These are phyloP conservation scores for Oxytropis ochrocephala DNA, from an alignment of 306 rosid genomes.

Conservation along the genomic window DNA sequence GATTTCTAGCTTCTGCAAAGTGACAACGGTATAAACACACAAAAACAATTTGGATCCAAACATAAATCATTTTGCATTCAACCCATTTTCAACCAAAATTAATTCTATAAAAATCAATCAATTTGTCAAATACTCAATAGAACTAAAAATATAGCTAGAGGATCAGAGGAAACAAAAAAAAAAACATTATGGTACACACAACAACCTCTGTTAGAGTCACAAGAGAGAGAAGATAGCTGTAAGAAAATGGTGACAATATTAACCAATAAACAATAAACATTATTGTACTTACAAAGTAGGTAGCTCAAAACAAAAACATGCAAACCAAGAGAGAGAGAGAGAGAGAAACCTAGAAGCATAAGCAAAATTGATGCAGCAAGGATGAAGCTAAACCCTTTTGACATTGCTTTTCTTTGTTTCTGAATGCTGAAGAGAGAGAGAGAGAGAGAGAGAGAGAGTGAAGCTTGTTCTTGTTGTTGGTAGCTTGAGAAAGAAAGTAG, in stretches of 20 bases:
- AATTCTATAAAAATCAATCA: no score
- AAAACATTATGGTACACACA: not conserved
- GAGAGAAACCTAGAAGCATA: slow-evolving; percentile 51
- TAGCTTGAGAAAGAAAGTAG: slow-evolving; percentile 27
- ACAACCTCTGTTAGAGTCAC: not conserved
- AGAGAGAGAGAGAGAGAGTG: slow-evolving; percentile 13
- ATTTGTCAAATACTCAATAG: not conserved
- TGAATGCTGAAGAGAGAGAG: slow-evolving; percentile 3
- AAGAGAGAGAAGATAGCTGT: not conserved
- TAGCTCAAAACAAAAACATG: not conserved
- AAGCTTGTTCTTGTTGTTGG: slow-evolving; percentile 11
- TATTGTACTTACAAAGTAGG: not conserved
- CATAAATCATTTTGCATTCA: no score
- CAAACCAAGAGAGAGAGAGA: not conserved
- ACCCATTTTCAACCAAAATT: no score
- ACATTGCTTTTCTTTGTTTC: slow-evolving; percentile 29
- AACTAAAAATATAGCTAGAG: not conserved
- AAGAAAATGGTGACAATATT: not conserved
- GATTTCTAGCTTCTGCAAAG: no score
- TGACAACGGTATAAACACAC: no score
- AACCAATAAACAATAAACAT: not conserved
- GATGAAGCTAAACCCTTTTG: slow-evolving; percentile 32
- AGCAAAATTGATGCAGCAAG: slow-evolving; percentile 42
- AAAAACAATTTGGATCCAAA: no score
- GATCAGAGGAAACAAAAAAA: not conserved